phyloP scores from a whole-genome alignment of 2,329 filamentous ascomycete species.

The Chaetomiaceae sp. region DNA sequence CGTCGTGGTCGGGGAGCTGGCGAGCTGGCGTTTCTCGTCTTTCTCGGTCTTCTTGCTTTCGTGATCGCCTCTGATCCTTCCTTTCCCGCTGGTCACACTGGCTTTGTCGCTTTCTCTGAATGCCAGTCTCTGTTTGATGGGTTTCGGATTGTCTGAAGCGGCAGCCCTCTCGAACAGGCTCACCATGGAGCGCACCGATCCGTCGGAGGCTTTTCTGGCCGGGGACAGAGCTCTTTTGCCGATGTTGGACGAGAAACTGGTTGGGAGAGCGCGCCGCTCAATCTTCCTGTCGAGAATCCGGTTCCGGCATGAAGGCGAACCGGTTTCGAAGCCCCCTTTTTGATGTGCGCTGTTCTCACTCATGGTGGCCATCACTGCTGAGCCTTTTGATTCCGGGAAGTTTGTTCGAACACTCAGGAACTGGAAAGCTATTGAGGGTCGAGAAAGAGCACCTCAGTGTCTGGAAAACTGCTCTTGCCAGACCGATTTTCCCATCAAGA shows the following conservation, averaged over 20 bases:
- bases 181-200: slow-evolving; percentile 12
- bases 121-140: background rate
- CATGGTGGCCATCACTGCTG: background rate
- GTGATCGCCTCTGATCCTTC: background rate
- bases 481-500: too few species aligned
- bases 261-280: slow-evolving; percentile 23
- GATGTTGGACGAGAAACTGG: slow-evolving; percentile 31
- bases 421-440: too few species aligned
- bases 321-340: background rate
- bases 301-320: background rate
- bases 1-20: background rate
- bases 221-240: slow-evolving; percentile 9
- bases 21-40: background rate
- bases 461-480: too few species aligned
- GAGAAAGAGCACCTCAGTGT: too few species aligned
- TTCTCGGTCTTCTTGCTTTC: background rate
- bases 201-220: background rate
- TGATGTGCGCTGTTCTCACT: background rate
- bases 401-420: too few species aligned
- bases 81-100: background rate
- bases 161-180: slow-evolving; percentile 5
- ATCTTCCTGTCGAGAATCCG: slow-evolving; percentile 25
- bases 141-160: background rate
- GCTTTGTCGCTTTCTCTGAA: background rate
- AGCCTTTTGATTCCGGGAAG: background rate